Percentiles rank a stretch among this genome's conserved stretches.
These are phyloP conservation scores for Tardiomyces depauwii DNA, from an alignment of 1,139 yeast species.

Conservation along the genomic window DNA sequence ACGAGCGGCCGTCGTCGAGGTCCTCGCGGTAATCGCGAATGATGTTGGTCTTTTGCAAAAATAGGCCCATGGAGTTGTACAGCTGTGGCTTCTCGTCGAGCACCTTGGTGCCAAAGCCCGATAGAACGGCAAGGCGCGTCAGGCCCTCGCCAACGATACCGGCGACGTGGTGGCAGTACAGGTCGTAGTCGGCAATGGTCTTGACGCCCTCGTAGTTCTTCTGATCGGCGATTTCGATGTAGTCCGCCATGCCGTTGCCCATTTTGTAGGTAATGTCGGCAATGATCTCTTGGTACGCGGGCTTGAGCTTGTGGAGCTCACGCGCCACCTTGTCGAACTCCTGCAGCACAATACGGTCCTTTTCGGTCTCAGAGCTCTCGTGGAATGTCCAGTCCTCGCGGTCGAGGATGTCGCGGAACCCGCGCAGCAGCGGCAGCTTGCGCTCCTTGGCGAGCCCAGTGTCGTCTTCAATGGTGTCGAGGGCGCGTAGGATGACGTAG, in stretches of 20 bases:
- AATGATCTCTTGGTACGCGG: conserved; percentile 69
- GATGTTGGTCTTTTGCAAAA: conserved; percentile 89
- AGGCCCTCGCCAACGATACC: conserved; percentile 96
- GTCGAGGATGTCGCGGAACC: conserved; percentile 47
- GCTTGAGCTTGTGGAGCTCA: conserved; percentile 64
- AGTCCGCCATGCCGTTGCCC: conserved; percentile 99
- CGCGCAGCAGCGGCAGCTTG: conserved; percentile 66
- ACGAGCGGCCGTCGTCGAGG: conserved; percentile 80
- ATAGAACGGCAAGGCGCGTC: conserved; percentile 52
- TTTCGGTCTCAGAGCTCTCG: conserved; percentile 62
- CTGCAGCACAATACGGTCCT: conserved; percentile 67
- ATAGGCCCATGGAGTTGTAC: conserved; percentile 87
- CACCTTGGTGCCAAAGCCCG: conserved; percentile 34
- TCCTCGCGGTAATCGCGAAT: conserved; percentile 95
- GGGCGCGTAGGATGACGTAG: conserved; percentile 75
- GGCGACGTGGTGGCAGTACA: conserved; percentile 94
- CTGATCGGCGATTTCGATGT: conserved; percentile 58
- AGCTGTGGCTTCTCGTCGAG: conserved; percentile 41
- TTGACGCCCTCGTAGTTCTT: conserved; percentile 71
- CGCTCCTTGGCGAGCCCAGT: conserved; percentile 65
- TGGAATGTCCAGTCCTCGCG: conserved; percentile 70
- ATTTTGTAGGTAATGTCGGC: conserved; percentile 66
- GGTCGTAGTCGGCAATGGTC: conserved; percentile 72
- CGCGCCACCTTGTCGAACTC: conserved; percentile 59
- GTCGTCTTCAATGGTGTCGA: conserved; percentile 96